Conservation (phyloP, 441 rosid genomes). For the Gossypium schwendimanii region DNA sequence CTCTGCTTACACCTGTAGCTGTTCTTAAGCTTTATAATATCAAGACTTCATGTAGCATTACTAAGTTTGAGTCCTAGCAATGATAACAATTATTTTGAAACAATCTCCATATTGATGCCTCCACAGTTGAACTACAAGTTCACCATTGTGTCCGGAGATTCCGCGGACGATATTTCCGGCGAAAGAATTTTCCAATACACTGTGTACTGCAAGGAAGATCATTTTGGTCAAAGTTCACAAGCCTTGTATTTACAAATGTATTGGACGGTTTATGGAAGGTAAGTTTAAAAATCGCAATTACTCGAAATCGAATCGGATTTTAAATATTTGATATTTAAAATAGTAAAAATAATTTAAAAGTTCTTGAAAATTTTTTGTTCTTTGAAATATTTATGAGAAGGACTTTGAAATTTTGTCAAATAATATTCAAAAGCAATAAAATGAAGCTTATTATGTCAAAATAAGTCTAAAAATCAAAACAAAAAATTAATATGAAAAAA, state of each 20-base stretch:
- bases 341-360: too few relatives aligned
- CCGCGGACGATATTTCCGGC: neutral
- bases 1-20: neutral
- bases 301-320: too few relatives aligned
- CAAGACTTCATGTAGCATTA: slow-evolving; percentile 16
- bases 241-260: neutral
- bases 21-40: slow-evolving; percentile 29
- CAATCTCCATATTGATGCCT: slow-evolving; percentile 28
- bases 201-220: neutral
- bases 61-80: slow-evolving; percentile 23
- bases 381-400: too few relatives aligned
- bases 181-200: slow-evolving; percentile 13
- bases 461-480: too few relatives aligned
- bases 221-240: slow-evolving; percentile 22
- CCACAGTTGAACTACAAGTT: slow-evolving; percentile 23
- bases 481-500: too few relatives aligned
- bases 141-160: slow-evolving; percentile 14
- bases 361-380: too few relatives aligned
- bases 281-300: too few relatives aligned
- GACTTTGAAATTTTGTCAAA: too few relatives aligned
- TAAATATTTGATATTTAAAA: too few relatives aligned
- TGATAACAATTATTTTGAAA: slow-evolving; percentile 18
- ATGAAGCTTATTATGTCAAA: too few relatives aligned
- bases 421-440: too few relatives aligned
- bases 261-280: neutral